Evolutionary conservation across 805 yeast species (phyloP), one percentile per base, ranked within the genome.

Genomic region (Ogataea pilisensis): DNA sequence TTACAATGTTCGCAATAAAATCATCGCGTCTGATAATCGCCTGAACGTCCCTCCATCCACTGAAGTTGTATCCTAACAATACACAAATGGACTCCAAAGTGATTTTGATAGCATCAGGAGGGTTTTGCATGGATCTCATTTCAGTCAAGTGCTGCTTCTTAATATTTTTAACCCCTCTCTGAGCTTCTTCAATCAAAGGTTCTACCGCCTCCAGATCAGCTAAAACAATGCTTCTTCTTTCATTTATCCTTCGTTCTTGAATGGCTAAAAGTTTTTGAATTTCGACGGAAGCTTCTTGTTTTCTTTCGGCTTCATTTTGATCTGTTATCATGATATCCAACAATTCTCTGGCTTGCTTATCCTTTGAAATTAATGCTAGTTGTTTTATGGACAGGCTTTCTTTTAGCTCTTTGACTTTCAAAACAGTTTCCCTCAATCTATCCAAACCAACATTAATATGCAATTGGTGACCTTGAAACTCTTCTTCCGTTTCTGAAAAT

Each of bases 101-200:
- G 53, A 85, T 58, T 52, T 86, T 88, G 5, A 91, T 91, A 0
- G 93, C 82, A 8, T 78, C 82, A 0, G 98, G 98, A 0, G 98
- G 98, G 44, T 87, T 87, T 6, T 76, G 64, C 95, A 91, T 85
- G 12, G 96, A 82, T 54, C 96, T 68, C 22, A 91, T 67, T 61
- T 91, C 98, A 1, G 95, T 85, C 31, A 91, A 68, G 55, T 91
- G 97, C 45, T 86, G 95, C 58, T 91, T 91, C 61, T 89, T 88
- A 46, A 91, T 91, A 51, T 87, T 85, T 49, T 85, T 84, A n/a
- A 91, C 98, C 13, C 96, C 95, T 45, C 75, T 68, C 53, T 84
- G 85, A 0, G 98, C 98, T 47, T 84, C 95, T 3, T 75, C 41
- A 6, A 90, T 82, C 0, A 93, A 82, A 0, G 97, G 96, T 54